Evolutionary conservation across 2,329 filamentous ascomycete genomes (phyloP), one percentile per base, ranked within the genome.

Genomic region (Trichoderma lentiforme): DNA sequence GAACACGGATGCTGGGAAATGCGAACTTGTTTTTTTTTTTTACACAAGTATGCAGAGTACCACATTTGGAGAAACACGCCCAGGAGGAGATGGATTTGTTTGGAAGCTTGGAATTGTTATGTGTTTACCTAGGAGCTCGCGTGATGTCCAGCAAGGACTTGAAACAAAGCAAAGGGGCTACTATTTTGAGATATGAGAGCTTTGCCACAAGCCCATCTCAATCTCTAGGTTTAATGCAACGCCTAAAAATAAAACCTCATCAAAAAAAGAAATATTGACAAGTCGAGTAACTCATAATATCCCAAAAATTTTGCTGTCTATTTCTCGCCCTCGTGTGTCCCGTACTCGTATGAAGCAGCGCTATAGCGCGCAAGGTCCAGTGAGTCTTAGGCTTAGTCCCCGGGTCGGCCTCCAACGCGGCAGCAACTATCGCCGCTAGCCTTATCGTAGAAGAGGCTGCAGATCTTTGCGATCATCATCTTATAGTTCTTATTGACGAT

Each of bases 51-150:
- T 24, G n/a, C 24, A 51, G 11, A 64, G 21, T 53, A 26, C 15
- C 39, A 26, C 39, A 8, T 66, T 36, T n/a, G 1, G 3, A 24
- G 21, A 34, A 18, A 9, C 43, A n/a, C 14, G 43, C 8, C 1
- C 30, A 11, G 30, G 15, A 21, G 28, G 30, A 53, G 47, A 11
- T 24, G 18, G 7, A 12, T 30, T 58, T 30, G 34, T 28, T 67
- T 67, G 51, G 65, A 51, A 69, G 34, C 21, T 67, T 67, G 51
- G 65, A 51, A 69, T 69, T 51, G 60, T 69, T 34, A 8, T 36
- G 15, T 36, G 36, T 64, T 56, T 14, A 12, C 15, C n/a, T 56
- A 53, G 30, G 63, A 66, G 63, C 63, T 66, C 47, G 47, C 24
- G 15, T 56, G 63, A 56, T 56, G 51, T 66, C 63, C 47, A 21